Evolutionary conservation across 352 stramenopile genomes (phyloP).

Genomic region (Phytophthora chlamydospora): DNA sequence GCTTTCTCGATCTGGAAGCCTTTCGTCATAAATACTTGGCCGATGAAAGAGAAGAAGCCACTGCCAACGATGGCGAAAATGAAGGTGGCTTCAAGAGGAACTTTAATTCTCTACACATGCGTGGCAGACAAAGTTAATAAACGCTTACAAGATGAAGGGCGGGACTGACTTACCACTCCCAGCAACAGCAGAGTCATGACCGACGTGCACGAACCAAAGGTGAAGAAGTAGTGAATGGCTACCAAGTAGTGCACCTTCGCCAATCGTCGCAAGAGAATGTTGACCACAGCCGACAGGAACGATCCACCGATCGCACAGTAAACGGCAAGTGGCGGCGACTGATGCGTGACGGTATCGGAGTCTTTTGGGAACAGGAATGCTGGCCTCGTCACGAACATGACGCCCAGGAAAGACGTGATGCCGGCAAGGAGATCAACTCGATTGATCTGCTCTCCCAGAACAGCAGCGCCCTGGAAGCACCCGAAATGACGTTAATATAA

Average conservation of each 20-base stretch:
- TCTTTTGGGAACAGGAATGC: constrained; percentile 52
- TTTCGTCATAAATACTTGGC: constrained; percentile 41
- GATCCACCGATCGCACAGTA: constrained; percentile 42
- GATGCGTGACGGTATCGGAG: constrained; percentile 8
- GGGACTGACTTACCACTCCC: constrained; percentile 31
- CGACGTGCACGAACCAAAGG: constrained; percentile 39
- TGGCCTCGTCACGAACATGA: constrained; percentile 62
- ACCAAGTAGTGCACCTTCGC: constrained; percentile 39
- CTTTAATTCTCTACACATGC: constrained; percentile 16
- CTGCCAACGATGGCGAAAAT: constrained; percentile 35
- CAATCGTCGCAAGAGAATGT: constrained; percentile 45
- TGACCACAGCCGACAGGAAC: constrained; percentile 40
- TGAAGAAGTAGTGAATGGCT: constrained; percentile 56
- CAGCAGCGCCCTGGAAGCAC: constrained; percentile 38
- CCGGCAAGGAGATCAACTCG: constrained; percentile 47
- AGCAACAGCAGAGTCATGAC: constrained; percentile 34
- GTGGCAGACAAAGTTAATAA: not conserved
- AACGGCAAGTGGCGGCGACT: constrained; percentile 33
- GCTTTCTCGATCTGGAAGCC: constrained; percentile 51
- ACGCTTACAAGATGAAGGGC: no score
- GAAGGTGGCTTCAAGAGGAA: constrained; percentile 25
- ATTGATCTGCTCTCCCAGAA: constrained; percentile 57
- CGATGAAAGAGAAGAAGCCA: constrained; percentile 46
- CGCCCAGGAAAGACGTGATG: constrained; percentile 55
- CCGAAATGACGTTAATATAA: no score